Percentiles rank a stretch among this genome's conserved stretches.
phyloP scores from a whole-genome alignment of 1,284 basidiomycete species.

The Gymnopus androsaceus region DNA sequence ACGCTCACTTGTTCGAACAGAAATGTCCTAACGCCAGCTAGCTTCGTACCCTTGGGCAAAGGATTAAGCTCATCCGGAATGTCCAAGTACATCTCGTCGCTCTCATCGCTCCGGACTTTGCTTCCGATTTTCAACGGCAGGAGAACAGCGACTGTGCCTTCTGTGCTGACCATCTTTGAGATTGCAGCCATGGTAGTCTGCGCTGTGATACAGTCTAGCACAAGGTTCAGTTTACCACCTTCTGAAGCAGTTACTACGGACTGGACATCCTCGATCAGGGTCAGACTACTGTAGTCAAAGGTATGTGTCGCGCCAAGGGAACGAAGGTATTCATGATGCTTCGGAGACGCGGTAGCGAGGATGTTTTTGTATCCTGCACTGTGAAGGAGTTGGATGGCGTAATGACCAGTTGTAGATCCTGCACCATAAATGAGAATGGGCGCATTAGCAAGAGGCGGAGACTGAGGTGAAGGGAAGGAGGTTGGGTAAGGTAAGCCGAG shows the following conservation, averaged over 20 bases:
- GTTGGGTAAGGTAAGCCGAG: constrained; percentile 42
- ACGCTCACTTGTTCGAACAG: constrained; percentile 39
- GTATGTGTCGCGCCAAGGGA: constrained; percentile 48
- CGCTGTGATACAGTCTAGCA: constrained; percentile 46
- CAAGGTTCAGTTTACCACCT: constrained; percentile 38
- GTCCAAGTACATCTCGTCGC: constrained; percentile 33
- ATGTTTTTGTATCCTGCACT: constrained; percentile 54
- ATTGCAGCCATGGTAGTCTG: constrained; percentile 39
- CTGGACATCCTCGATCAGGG: constrained; percentile 41
- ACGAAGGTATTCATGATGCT: constrained; percentile 48
- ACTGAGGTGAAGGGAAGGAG: constrained; percentile 35
- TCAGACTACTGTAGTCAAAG: constrained; percentile 53
- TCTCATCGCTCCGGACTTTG: constrained; percentile 32
- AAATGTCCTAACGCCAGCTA: constrained; percentile 46
- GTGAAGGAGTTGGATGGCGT: constrained; percentile 54
- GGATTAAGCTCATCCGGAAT: constrained; percentile 30
- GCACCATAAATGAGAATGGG: constrained; percentile 59
- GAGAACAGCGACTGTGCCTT: constrained; percentile 45
- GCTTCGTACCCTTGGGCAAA: constrained; percentile 32
- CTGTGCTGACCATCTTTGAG: constrained; percentile 36
- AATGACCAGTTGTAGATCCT: constrained; percentile 57
- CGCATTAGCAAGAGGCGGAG: constrained; percentile 33
- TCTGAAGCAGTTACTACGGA: constrained; percentile 32
- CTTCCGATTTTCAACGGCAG: constrained; percentile 49
- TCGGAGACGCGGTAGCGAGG: constrained; percentile 42